Evolutionary conservation across 2,329 filamentous ascomycete species (phyloP).

Genomic region (Aureobasidium sp.): DNA sequence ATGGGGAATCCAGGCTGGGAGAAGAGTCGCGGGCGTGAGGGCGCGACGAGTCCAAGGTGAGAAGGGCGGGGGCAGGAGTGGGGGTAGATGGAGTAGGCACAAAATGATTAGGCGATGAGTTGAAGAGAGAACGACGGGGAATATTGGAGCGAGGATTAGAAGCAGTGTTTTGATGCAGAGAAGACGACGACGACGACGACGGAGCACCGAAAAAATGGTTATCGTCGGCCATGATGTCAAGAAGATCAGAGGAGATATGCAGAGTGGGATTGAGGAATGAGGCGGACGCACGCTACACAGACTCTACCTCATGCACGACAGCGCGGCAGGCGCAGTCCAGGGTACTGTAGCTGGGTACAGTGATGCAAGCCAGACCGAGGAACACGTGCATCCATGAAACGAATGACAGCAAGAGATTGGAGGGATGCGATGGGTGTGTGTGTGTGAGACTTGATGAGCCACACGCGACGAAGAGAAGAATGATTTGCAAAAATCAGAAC

Average conservation of each 20-base stretch:
- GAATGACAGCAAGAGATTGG: neutral
- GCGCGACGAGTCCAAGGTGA: slow-evolving; percentile 11
- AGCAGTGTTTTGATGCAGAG: neutral
- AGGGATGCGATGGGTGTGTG: neutral
- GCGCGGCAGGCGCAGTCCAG: neutral
- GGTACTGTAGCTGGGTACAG: slow-evolving; percentile 6
- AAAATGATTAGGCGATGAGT: slow-evolving; percentile 4
- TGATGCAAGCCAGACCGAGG: neutral
- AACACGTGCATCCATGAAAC: neutral
- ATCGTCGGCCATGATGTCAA: slow-evolving; percentile 17
- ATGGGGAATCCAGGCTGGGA: slow-evolving; percentile 11
- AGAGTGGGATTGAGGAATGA: slow-evolving; percentile 4
- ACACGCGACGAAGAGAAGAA: neutral
- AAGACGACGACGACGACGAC: neutral
- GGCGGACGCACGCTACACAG: slow-evolving; percentile 13
- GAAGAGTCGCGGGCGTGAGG: neutral
- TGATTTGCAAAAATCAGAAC: neutral
- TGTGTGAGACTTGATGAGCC: neutral
- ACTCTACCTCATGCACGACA: slow-evolving; percentile 13
- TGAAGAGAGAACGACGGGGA: slow-evolving; percentile 10
- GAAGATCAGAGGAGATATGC: slow-evolving; percentile 1
- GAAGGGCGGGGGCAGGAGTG: slow-evolving; percentile 13
- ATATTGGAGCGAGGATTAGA: neutral
- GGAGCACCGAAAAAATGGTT: slow-evolving; percentile 1
- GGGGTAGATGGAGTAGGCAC: slow-evolving; percentile 10